Evolutionary conservation across 345 rosid genomes (phyloP), one percentile per base, ranked within the genome.

Genomic region (Camelina sativa): DNA sequence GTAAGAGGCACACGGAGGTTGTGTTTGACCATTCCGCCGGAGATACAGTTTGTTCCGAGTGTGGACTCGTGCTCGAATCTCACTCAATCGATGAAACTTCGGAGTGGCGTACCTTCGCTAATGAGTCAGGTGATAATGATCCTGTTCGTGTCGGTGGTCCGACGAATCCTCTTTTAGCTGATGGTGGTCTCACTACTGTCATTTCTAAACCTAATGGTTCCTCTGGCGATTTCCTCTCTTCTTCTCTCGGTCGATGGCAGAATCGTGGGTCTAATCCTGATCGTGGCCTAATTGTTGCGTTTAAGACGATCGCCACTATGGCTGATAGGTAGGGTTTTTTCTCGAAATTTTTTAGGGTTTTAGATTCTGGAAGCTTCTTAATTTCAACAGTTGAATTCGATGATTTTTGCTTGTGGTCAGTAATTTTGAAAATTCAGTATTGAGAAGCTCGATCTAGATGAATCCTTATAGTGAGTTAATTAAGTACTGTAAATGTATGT

Each of bases 101-200:
- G 1, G 99, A 95, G 86, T 95, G 99, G 99, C 84, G 99, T 62
- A 92, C 84, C 50, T 95, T 95, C 71, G 99, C 99, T 10, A 95
- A 92, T 71, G 99, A 95, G 84, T 90, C 97, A 0, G 93, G 91
- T 0, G 99, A 95, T 72, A 92, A 89, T 65, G 99, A 95, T 66
- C 99, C 99, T 6, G 93, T 87, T 54, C 99, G 99, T 81, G 99
- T 95, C 19, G 99, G 99, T 50, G 97, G 97, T 12, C 97, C 99
- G 3, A 81, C 92, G 67, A 95, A 95, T 60, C 99, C 99, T 6
- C 88, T 95, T 10, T 75, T 95, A n/a, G 84, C 96, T 1, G 97
- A 92, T 60, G 97, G 96, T 20, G 97, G 97, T 12, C 90, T 95
- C 69, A 84, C 99, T 70, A 95, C 99, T 63, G 99, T 95, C 51